Conservation (phyloP, 805 yeast species). For the Sporopachydermia quercuum region DNA sequence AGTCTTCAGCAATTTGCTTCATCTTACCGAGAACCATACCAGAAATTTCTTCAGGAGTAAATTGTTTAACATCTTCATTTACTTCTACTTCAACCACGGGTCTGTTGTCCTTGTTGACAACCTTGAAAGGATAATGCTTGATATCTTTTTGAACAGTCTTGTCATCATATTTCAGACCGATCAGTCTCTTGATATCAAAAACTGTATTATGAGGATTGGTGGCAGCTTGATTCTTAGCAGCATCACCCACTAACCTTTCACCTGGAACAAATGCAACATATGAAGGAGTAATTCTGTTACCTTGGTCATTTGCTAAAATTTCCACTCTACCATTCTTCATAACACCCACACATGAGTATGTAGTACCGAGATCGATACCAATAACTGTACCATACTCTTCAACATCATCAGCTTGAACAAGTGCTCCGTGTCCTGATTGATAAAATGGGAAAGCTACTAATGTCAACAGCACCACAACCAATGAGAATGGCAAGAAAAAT, state of each 20-base stretch:
- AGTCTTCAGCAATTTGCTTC: conserved; percentile 88
- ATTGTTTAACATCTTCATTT: conserved; percentile 59
- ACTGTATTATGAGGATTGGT: conserved; percentile 76
- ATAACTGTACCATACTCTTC: conserved; percentile 53
- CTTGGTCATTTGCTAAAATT: conserved; percentile 90
- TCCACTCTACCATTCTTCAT: conserved; percentile 79
- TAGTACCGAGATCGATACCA: conserved; percentile 95
- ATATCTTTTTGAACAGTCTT: conserved; percentile 66
- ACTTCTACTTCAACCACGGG: conserved; percentile 69
- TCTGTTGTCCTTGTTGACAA: conserved; percentile 58
- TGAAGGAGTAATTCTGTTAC: conserved; percentile 93
- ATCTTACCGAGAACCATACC: conserved; percentile 85
- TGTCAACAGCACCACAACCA: neutral
- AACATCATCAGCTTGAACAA: conserved; percentile 11
- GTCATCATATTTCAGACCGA: conserved; percentile 71
- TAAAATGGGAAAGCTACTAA: neutral
- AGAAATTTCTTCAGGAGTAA: conserved; percentile 87
- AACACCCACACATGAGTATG: conserved; percentile 92
- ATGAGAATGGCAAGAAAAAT: neutral
- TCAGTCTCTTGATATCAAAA: conserved; percentile 83
- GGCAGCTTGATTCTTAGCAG: conserved; percentile 93
- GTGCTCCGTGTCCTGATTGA: neutral
- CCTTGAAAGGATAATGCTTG: conserved; percentile 68
- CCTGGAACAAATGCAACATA: conserved; percentile 87
- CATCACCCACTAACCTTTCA: conserved; percentile 90